Evolutionary conservation across 2,329 filamentous ascomycete species (phyloP).

Genomic region (Exophiala alcalophila): DNA sequence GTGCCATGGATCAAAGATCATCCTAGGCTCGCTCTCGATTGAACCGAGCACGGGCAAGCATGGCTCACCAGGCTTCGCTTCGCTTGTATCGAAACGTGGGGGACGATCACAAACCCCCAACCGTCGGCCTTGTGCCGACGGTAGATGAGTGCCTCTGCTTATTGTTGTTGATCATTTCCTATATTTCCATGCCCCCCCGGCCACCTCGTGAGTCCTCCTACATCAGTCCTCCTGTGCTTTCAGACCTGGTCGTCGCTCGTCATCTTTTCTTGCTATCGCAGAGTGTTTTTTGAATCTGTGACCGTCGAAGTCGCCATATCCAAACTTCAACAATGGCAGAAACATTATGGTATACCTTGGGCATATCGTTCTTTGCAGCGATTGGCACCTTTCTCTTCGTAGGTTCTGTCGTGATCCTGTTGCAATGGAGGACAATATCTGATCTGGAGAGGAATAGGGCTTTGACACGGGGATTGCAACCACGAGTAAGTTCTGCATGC

Average conservation of each 20-base stretch:
- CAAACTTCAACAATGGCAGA: constrained; percentile 35
- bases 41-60: too few species aligned
- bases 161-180: constrained; percentile 8
- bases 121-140: too few species aligned
- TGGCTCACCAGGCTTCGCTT: too few species aligned
- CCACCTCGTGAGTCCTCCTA: too few species aligned
- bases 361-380: constrained; percentile 55
- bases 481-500: constrained; percentile 45
- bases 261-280: background rate
- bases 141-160: constrained; percentile 2
- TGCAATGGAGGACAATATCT: background rate
- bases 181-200: too few species aligned
- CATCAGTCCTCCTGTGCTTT: too few species aligned
- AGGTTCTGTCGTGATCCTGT: constrained; percentile 29
- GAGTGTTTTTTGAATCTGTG: background rate
- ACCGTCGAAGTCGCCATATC: background rate
- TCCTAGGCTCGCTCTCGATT: too few species aligned
- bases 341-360: constrained; percentile 46
- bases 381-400: constrained; percentile 60
- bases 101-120: too few species aligned
- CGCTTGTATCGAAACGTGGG: too few species aligned
- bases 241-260: background rate
- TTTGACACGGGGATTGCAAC: constrained; percentile 62
- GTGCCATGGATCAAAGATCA: too few species aligned
- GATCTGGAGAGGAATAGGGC: constrained; percentile 40